Evolutionary conservation across 2,329 filamentous ascomycete genomes (phyloP).

Genomic region (Ophiostoma australiae): DNA sequence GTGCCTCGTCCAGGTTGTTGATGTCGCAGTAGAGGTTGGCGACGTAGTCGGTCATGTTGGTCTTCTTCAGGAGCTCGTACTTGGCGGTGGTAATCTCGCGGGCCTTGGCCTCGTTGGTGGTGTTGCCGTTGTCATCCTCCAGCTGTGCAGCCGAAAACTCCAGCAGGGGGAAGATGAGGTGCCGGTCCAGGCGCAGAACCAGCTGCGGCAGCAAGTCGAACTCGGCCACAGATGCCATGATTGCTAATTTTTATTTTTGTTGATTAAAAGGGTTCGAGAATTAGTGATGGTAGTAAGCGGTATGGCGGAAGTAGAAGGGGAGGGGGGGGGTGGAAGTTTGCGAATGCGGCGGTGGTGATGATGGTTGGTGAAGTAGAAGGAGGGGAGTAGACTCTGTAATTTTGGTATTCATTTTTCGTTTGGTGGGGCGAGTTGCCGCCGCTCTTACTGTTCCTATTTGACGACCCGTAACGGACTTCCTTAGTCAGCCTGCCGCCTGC

Average conservation of each 20-base stretch:
- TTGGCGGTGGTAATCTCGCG: slow-evolving; percentile 77
- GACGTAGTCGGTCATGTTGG: slow-evolving; percentile 98
- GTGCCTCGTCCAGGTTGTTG: slow-evolving; percentile 69
- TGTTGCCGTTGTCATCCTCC: slow-evolving; percentile 59
- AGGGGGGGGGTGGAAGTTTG: neutral
- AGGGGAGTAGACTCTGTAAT: slow-evolving; percentile 9
- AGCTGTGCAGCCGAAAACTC: slow-evolving; percentile 84
- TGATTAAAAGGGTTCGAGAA: neutral
- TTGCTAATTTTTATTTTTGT: neutral
- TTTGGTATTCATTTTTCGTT: slow-evolving; percentile 15
- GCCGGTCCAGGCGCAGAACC: slow-evolving; percentile 87
- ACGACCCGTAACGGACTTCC: neutral
- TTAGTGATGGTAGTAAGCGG: neutral
- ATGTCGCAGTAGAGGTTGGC: slow-evolving; percentile 87
- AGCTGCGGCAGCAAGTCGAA: slow-evolving; percentile 71
- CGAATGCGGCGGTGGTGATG: neutral
- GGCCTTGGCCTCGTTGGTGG: slow-evolving; percentile 49
- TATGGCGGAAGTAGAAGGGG: neutral
- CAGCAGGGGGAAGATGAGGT: slow-evolving; percentile 92
- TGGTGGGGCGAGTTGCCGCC: slow-evolving; percentile 10
- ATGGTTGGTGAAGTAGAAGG: neutral
- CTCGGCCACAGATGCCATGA: slow-evolving; percentile 30
- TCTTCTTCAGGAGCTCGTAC: slow-evolving; percentile 90
- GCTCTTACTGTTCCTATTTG: neutral
- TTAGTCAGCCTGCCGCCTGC: neutral